Evolutionary conservation across 345 rosid genomes (phyloP).

Genomic region (Melaleuca alternifolia): DNA sequence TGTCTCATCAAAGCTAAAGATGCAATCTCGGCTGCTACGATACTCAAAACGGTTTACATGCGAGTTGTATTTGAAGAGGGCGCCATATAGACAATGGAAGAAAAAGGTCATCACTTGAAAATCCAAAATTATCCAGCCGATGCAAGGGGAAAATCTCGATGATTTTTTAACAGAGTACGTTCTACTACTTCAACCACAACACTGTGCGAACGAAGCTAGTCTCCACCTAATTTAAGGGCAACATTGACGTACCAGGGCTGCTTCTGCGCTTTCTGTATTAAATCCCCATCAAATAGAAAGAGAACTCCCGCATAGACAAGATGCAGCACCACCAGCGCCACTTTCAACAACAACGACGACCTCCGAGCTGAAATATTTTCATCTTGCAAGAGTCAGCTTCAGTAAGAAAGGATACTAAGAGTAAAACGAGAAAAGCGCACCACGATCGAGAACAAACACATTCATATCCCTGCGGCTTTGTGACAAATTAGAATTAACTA

Average conservation of each 20-base stretch:
- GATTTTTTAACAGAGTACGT: neutral
- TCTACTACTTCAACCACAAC: neutral
- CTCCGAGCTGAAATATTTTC: conserved; percentile 46
- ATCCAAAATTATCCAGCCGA: neutral
- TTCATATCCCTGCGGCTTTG: neutral
- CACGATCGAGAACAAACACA: neutral
- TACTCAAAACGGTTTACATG: neutral
- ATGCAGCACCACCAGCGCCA: conserved; percentile 62
- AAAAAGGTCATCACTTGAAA: neutral
- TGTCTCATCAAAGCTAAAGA: neutral
- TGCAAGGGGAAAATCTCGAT: neutral
- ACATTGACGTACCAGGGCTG: conserved; percentile 57
- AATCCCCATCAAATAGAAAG: conserved; percentile 56
- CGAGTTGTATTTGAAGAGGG: neutral
- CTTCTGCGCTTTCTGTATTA: conserved; percentile 39
- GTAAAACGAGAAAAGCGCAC: neutral
- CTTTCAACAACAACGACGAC: conserved; percentile 64
- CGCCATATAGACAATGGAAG: neutral
- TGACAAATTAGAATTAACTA: neutral
- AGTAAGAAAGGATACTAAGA: neutral
- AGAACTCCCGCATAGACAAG: conserved; percentile 48
- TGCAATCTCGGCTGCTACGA: neutral
- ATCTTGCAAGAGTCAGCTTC: neutral
- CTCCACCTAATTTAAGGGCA: neutral
- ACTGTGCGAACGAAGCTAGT: neutral